Evolutionary conservation across 2,329 filamentous ascomycete genomes (phyloP).

Genomic region (Hyphodiscus sp.): DNA sequence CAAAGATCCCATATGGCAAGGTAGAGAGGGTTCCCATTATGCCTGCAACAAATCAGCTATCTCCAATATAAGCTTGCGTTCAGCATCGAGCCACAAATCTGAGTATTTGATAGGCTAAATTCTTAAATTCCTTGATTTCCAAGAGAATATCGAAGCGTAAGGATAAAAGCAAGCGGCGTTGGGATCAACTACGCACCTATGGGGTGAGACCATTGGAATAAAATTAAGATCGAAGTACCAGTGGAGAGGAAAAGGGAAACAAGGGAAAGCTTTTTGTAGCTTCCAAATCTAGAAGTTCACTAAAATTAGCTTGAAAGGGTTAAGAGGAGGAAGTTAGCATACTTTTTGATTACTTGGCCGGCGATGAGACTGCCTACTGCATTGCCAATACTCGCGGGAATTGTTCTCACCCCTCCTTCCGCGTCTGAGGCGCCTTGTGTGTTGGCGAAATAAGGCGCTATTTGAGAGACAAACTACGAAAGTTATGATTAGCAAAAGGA

Average conservation of each 20-base stretch:
- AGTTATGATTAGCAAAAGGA: neutral
- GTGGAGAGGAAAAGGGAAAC: neutral
- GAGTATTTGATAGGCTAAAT: too few relatives aligned
- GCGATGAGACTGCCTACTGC: conserved; percentile 54
- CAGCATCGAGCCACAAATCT: too few relatives aligned
- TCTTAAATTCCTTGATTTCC: too few relatives aligned
- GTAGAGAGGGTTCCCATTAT: conserved; percentile 6
- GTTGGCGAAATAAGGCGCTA: conserved; percentile 54
- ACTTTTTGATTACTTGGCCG: conserved; percentile 36
- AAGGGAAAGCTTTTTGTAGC: conserved; percentile 8
- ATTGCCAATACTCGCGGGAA: conserved; percentile 62
- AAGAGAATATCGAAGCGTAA: too few relatives aligned
- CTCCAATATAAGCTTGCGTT: too few relatives aligned
- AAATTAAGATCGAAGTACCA: too few relatives aligned
- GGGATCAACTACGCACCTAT: neutral
- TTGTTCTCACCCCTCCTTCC: conserved; percentile 49
- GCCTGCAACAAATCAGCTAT: too few relatives aligned
- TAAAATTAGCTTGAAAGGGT: too few relatives aligned
- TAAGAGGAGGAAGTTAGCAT: neutral
- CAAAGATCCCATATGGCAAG: conserved; percentile 16
- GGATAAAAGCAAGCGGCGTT: too few relatives aligned
- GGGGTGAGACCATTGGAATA: too few relatives aligned
- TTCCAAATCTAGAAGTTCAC: conserved; percentile 9
- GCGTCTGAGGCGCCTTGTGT: conserved; percentile 51
- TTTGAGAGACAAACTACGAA: conserved; percentile 16